Conservation (phyloP, 176 grass and related monocot genomes). For the Themeda triandra region DNA sequence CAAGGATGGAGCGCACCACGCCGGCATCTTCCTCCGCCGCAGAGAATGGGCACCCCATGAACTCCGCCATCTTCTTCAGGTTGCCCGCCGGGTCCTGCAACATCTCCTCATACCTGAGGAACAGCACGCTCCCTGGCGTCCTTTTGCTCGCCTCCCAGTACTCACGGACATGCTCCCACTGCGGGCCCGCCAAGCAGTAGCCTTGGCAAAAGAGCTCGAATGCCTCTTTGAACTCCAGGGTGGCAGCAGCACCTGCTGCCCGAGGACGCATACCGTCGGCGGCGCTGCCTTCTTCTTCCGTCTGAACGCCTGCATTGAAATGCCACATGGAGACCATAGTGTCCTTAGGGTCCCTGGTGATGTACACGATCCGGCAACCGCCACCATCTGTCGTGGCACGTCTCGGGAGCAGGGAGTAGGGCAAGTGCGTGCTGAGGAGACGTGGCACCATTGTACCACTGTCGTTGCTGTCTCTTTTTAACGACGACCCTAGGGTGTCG, state of each 20-base stretch:
- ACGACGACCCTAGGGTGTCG: background rate
- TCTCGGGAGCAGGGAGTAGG: constrained; percentile 21
- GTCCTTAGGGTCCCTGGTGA: constrained; percentile 41
- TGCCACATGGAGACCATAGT: constrained; percentile 11
- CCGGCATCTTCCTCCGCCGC: constrained; percentile 12
- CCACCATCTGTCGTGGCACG: background rate
- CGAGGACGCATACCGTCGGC: too few relatives aligned
- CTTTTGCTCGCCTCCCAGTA: constrained; percentile 31
- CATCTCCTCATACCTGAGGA: constrained; percentile 46
- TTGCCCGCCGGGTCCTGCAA: background rate
- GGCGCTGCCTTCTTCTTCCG: too few relatives aligned
- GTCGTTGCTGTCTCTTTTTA: background rate
- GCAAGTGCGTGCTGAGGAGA: constrained; percentile 24
- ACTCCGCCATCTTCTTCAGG: constrained; percentile 29
- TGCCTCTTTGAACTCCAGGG: background rate
- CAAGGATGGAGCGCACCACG: background rate
- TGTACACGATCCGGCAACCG: constrained; percentile 1
- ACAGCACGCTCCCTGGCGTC: constrained; percentile 10
- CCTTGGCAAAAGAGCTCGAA: constrained; percentile 16
- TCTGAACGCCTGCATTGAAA: background rate
- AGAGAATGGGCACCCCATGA: constrained; percentile 31
- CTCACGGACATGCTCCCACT: constrained; percentile 25
- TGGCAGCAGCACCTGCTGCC: too few relatives aligned
- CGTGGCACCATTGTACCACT: background rate
- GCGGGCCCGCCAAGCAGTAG: background rate